Conservation (phyloP, 2,329 filamentous ascomycete genomes). For the Microsporum audouinii region DNA sequence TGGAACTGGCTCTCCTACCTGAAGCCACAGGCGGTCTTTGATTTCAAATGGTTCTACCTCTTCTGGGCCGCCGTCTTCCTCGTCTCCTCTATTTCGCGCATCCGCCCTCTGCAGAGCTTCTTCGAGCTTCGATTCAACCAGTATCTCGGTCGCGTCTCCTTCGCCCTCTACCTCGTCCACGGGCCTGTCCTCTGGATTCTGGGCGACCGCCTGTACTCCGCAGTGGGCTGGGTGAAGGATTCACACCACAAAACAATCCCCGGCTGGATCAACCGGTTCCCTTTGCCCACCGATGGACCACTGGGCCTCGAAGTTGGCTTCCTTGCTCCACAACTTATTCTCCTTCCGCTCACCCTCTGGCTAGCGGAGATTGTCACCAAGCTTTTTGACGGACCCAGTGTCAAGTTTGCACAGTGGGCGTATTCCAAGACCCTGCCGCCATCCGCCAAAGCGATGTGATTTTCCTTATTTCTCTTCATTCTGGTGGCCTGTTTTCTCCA, state of each 20-base stretch:
- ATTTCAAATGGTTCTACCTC: constrained; percentile 34
- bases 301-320: constrained; percentile 52
- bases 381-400: constrained; percentile 49
- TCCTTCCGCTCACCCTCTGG: constrained; percentile 50
- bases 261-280: constrained; percentile 47
- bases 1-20: constrained; percentile 51
- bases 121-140: constrained; percentile 33
- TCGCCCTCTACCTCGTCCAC: constrained; percentile 40
- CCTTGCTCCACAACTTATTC: constrained; percentile 47
- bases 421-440: constrained; percentile 38
- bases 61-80: constrained; percentile 35
- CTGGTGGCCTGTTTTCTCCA: not conserved
- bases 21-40: constrained; percentile 52
- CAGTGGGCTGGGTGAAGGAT: constrained; percentile 45
- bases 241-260: constrained; percentile 42
- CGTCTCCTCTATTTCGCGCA: constrained; percentile 33
- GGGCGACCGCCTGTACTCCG: constrained; percentile 53
- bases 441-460: constrained; percentile 2
- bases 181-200: constrained; percentile 49
- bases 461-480: not conserved
- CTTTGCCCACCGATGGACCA: constrained; percentile 45
- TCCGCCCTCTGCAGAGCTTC: constrained; percentile 30
- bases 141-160: constrained; percentile 39
- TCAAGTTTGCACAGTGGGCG: constrained; percentile 46
- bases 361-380: constrained; percentile 47